phyloP scores from a whole-genome alignment of 2,329 filamentous ascomycete species.

The Coniosporium uncinatum region DNA sequence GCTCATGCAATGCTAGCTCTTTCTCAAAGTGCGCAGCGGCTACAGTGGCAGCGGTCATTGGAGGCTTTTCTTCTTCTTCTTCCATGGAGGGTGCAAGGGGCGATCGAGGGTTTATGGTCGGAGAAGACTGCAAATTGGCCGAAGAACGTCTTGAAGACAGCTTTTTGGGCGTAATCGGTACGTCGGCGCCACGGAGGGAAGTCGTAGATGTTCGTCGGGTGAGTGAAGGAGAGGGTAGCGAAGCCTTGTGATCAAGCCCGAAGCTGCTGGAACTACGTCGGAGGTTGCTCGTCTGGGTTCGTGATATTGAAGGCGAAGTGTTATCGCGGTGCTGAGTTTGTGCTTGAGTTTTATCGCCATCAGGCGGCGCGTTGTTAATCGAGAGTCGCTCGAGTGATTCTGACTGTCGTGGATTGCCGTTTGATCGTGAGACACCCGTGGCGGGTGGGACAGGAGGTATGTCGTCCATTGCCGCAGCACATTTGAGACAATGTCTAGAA shows the following conservation, averaged over 20 bases:
- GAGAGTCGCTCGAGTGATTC: too few species aligned
- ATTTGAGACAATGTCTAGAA: too few species aligned
- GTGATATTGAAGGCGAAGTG: too few species aligned
- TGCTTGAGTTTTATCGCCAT: too few species aligned
- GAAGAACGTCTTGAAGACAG: conserved; percentile 34
- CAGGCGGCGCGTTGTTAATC: too few species aligned
- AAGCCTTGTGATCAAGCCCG: conserved; percentile 26
- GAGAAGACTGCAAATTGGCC: conserved; percentile 30
- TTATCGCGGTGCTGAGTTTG: too few species aligned
- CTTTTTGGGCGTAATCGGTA: conserved; percentile 24
- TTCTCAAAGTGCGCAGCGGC: conserved; percentile 64
- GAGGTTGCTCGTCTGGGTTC: conserved; percentile 17
- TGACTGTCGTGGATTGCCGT: too few species aligned
- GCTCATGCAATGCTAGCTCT: conserved; percentile 61
- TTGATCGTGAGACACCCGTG: too few species aligned
- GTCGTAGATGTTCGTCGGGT: conserved; percentile 33
- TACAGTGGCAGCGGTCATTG: conserved; percentile 47
- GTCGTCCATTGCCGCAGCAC: too few species aligned
- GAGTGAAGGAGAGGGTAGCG: conserved; percentile 27
- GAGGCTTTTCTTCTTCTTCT: conserved; percentile 28
- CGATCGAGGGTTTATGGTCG: conserved; percentile 29
- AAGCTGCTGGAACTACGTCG: conserved; percentile 35
- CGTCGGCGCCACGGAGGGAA: conserved; percentile 31
- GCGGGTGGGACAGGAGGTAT: too few species aligned
- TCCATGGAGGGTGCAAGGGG: conserved; percentile 27